A percentile compares a stretch with the other conserved stretches of the same genome.
Evolutionary conservation across 1,139 yeast genomes (phyloP).

Genomic region (Diutina neorugosa): DNA sequence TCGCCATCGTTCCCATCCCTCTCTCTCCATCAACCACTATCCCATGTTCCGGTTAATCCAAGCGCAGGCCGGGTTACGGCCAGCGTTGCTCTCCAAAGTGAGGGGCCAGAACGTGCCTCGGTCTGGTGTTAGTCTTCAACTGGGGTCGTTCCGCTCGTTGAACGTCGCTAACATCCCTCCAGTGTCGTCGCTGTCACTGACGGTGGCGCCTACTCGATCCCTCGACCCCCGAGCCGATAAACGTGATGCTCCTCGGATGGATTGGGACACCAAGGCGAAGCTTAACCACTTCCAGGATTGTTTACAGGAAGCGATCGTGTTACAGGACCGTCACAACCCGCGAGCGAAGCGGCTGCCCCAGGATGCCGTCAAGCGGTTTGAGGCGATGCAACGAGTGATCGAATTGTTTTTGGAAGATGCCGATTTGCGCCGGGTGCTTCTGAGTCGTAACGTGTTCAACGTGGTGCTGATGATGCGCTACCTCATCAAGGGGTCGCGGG

Average conservation of each 20-base stretch:
- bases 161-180: neutral
- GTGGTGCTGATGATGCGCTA: constrained; percentile 14
- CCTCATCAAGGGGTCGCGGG: constrained; percentile 20
- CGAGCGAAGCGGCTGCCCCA: neutral
- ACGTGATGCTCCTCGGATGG: neutral
- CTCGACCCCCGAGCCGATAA: constrained; percentile 10
- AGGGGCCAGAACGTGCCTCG: constrained; percentile 13
- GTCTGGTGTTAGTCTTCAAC: neutral
- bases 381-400: constrained; percentile 7
- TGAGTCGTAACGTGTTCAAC: constrained; percentile 17
- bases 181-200: neutral
- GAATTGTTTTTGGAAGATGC: constrained; percentile 19
- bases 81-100: constrained; percentile 28
- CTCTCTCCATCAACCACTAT: neutral
- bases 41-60: constrained; percentile 29
- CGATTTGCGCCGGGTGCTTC: constrained; percentile 15
- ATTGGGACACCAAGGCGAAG: constrained; percentile 9
- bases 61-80: constrained; percentile 26
- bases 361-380: constrained; percentile 4
- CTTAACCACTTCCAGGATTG: constrained; percentile 19
- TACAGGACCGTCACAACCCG: constrained; percentile 12
- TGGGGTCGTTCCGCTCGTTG: constrained; percentile 3
- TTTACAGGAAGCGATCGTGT: constrained; percentile 13
- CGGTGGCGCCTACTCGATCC: neutral
- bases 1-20: neutral